phyloP scores from a whole-genome alignment of 2,329 filamentous ascomycete species.

The Calycina herbarum region DNA sequence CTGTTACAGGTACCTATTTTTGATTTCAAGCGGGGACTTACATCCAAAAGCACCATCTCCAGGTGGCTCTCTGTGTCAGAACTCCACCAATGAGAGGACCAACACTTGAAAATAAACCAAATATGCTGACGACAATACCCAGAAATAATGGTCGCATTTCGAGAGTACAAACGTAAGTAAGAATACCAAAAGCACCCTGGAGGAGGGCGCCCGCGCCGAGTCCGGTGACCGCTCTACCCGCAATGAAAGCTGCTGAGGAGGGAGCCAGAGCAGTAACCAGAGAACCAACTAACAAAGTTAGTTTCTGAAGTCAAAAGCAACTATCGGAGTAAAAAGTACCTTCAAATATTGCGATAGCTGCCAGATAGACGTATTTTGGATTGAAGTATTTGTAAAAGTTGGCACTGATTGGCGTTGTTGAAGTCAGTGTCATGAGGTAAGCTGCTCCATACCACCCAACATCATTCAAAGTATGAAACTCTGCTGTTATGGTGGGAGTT shows the following conservation, averaged over 20 bases:
- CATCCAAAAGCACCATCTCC: constrained; percentile 41
- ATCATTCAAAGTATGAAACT: constrained; percentile 50
- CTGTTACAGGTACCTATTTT: neutral
- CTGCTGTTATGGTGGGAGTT: constrained; percentile 53
- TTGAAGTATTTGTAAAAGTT: constrained; percentile 29
- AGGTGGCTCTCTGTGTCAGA: constrained; percentile 52
- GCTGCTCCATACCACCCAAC: constrained; percentile 43
- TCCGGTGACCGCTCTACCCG: constrained; percentile 50
- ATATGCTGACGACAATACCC: constrained; percentile 17
- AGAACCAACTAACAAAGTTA: constrained; percentile 40
- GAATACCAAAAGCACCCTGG: constrained; percentile 50
- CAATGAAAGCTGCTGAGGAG: constrained; percentile 46
- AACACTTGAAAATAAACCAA: constrained; percentile 18
- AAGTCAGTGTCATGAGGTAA: constrained; percentile 43
- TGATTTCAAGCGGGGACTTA: constrained; percentile 27
- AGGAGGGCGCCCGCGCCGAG: constrained; percentile 49
- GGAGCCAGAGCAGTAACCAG: constrained; percentile 47
- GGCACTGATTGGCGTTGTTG: constrained; percentile 18
- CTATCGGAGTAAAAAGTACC: neutral
- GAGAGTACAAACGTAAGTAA: constrained; percentile 44
- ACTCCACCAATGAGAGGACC: constrained; percentile 62
- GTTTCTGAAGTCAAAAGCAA: neutral
- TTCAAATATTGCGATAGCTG: constrained; percentile 20
- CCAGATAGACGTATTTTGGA: constrained; percentile 28
- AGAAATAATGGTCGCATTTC: constrained; percentile 11